These are phyloP conservation scores for Epipyxis sp. DNA, from an alignment of 108 stramenopile species.

Conservation along the genomic window DNA sequence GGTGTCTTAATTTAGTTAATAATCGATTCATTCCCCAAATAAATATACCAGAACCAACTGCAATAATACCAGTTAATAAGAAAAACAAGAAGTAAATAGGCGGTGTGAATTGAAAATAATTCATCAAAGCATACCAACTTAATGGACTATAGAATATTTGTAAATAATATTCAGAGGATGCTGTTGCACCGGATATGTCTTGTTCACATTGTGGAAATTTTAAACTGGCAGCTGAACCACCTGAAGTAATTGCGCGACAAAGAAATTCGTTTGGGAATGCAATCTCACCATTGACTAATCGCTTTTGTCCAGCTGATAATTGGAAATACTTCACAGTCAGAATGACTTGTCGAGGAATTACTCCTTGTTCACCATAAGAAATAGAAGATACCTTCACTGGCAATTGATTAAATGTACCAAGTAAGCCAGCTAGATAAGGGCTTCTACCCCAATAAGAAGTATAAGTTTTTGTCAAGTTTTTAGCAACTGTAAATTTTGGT, in stretches of 20 bases:
- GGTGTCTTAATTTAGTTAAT: constrained; percentile 70
- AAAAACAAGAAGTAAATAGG: constrained; percentile 70
- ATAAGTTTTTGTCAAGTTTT: neutral
- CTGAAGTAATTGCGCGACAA: constrained; percentile 7
- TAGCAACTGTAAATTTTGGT: neutral
- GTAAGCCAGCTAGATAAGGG: neutral
- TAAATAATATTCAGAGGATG: constrained; percentile 60
- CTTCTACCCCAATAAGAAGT: constrained; percentile 29
- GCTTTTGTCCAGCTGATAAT: constrained; percentile 58
- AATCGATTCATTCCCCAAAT: constrained; percentile 68
- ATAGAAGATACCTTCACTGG: neutral
- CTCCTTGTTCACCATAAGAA: neutral
- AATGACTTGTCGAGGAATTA: constrained; percentile 62
- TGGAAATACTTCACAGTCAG: constrained; percentile 69
- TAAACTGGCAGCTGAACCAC: constrained; percentile 54
- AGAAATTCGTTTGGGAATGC: constrained; percentile 40
- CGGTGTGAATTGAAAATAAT: constrained; percentile 67
- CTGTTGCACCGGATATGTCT: constrained; percentile 64
- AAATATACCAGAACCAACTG: constrained; percentile 57
- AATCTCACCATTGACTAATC: constrained; percentile 62
- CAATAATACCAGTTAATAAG: constrained; percentile 57
- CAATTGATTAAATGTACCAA: constrained; percentile 1
- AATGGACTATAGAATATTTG: constrained; percentile 64
- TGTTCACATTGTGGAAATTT: constrained; percentile 59
- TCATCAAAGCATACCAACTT: constrained; percentile 70